A percentile compares a stretch with the other conserved stretches of the same genome.
Evolutionary conservation across 495 filamentous ascomycete species (phyloP).

Genomic region (Tuber melanosporum): DNA sequence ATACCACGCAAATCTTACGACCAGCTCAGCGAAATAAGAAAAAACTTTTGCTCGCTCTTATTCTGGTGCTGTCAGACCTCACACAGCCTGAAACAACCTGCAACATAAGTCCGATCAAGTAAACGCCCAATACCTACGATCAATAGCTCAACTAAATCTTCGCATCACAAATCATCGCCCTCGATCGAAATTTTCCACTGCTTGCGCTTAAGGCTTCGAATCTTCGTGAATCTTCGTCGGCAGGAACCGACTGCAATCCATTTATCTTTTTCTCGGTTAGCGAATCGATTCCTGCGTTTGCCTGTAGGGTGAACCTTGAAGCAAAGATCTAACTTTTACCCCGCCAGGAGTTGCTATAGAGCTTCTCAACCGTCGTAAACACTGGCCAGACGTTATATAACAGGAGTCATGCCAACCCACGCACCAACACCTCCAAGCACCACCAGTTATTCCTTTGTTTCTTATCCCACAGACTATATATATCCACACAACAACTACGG

Average conservation of each 20-base stretch:
- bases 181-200: not conserved
- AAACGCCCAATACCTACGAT: conserved; percentile 7
- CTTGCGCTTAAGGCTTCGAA: not conserved
- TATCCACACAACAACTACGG: conserved; percentile 35
- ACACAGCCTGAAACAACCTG: conserved; percentile 26
- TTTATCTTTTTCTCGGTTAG: not conserved
- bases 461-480: conserved; percentile 40
- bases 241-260: conserved; percentile 3
- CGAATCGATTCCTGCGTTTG: not conserved
- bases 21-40: conserved; percentile 28
- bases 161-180: not conserved
- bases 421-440: conserved; percentile 38
- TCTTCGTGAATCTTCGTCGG: conserved; percentile 2
- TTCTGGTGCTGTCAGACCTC: conserved; percentile 9
- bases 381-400: conserved; percentile 37
- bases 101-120: conserved; percentile 11
- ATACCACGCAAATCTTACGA: conserved; percentile 30
- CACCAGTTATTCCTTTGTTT: conserved; percentile 38
- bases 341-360: not conserved
- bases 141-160: not conserved
- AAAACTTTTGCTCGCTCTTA: conserved; percentile 7
- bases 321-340: not conserved
- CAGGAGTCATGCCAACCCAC: conserved; percentile 34
- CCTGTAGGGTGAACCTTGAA: not conserved
- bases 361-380: conserved; percentile 10